Percentiles rank a stretch among this genome's conserved stretches.
Evolutionary conservation across 306 rosid species (phyloP).

Genomic region (Benincasa hispida): DNA sequence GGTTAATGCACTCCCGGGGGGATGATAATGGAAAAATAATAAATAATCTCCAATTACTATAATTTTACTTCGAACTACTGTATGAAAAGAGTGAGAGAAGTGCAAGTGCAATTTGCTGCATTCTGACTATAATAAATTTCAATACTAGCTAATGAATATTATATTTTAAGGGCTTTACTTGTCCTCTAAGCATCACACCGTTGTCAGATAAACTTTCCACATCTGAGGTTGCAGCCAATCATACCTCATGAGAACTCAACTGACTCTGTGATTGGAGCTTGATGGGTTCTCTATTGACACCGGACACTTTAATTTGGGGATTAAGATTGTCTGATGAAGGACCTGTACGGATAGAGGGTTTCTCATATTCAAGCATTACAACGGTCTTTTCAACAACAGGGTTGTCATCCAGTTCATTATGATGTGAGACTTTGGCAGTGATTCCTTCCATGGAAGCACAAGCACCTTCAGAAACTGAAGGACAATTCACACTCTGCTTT

Average conservation of each 20-base stretch:
- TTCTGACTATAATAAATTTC: background rate
- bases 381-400: conserved; percentile 75
- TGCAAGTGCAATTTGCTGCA: background rate
- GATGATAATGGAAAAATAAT: background rate
- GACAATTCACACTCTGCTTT: conserved; percentile 33
- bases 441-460: conserved; percentile 29
- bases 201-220: conserved; percentile 3
- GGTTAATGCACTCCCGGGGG: background rate
- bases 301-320: conserved; percentile 31
- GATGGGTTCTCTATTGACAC: conserved; percentile 26
- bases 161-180: background rate
- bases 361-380: conserved; percentile 64
- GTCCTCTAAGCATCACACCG: background rate
- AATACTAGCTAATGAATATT: background rate
- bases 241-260: conserved; percentile 44
- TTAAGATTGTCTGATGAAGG: conserved; percentile 23
- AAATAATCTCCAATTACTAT: background rate
- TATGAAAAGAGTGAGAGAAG: background rate
- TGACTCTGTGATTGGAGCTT: conserved; percentile 26
- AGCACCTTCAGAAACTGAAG: conserved; percentile 29
- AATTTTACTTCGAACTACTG: background rate
- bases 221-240: conserved; percentile 4
- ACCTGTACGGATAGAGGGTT: conserved; percentile 24
- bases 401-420: conserved; percentile 45
- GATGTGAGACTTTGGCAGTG: conserved; percentile 23